Conservation (phyloP, 1,139 yeast species). For the Eremothecium gossypii region DNA sequence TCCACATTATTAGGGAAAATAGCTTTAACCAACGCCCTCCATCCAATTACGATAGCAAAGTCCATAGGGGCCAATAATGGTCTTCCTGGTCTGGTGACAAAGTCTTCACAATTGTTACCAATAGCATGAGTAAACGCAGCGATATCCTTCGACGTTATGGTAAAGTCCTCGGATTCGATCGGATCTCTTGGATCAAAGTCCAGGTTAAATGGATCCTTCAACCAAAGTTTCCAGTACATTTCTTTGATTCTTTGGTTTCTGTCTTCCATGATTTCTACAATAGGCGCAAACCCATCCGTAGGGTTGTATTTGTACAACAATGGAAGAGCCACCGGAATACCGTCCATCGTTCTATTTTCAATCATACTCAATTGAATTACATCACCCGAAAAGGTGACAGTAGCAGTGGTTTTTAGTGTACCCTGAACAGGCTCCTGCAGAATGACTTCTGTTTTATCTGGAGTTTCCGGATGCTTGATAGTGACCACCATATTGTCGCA, state of each 20-base stretch:
- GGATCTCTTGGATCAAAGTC: conserved; percentile 61
- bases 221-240: conserved; percentile 98
- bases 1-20: conserved; percentile 94
- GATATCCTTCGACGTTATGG: conserved; percentile 67
- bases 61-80: conserved; percentile 94
- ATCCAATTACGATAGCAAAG: conserved; percentile 95
- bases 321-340: conserved; percentile 62
- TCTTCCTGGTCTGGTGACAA: conserved; percentile 81
- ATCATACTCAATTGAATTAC: conserved; percentile 61
- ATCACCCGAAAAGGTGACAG: conserved; percentile 41
- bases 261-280: conserved; percentile 78
- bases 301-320: conserved; percentile 75
- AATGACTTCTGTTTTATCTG: conserved; percentile 50
- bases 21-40: conserved; percentile 96
- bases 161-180: conserved; percentile 57
- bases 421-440: conserved; percentile 69
- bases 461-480: conserved; percentile 42
- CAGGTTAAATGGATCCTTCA: conserved; percentile 59
- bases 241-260: conserved; percentile 90
- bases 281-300: conserved; percentile 88
- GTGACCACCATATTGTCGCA: conserved; percentile 47
- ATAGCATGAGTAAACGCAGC: conserved; percentile 94
- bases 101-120: conserved; percentile 95
- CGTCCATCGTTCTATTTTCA: conserved; percentile 83
- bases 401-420: conserved; percentile 59